Conservation (phyloP, 225 moss, liverwort and hornwort species). For the Marchantia paleacea region DNA sequence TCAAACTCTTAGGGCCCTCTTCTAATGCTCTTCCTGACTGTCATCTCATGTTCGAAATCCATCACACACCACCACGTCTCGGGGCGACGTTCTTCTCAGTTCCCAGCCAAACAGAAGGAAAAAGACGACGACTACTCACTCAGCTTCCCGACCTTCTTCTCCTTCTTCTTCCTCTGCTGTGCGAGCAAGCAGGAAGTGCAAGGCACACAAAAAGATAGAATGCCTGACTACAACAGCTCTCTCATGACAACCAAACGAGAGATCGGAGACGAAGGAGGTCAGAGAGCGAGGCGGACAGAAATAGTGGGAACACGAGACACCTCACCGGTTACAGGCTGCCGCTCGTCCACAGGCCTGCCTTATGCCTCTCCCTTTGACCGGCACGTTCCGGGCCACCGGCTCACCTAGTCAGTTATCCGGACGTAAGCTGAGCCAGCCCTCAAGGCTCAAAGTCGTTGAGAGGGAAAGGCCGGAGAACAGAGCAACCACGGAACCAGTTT, state of each 20-base stretch:
- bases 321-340: conserved; percentile 16
- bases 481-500: background rate
- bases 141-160: background rate
- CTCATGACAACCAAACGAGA: background rate
- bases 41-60: background rate
- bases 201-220: background rate
- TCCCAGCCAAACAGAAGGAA: background rate
- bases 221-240: background rate
- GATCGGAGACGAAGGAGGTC: background rate
- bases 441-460: background rate
- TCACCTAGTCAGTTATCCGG: background rate
- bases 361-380: background rate
- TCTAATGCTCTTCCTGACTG: conserved; percentile 4
- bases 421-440: background rate
- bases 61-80: background rate
- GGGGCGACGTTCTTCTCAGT: background rate
- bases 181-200: background rate
- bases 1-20: conserved; percentile 2
- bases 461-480: background rate
- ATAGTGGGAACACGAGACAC: conserved; percentile 5
- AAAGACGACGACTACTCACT: background rate
- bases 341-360: background rate
- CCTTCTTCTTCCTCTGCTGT: conserved; percentile 12
- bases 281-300: background rate
- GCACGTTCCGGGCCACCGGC: background rate